A percentile compares a stretch with the other conserved stretches of the same genome.
phyloP scores from a whole-genome alignment of 768 basidiomycete species.

The Lentinula edodes region DNA sequence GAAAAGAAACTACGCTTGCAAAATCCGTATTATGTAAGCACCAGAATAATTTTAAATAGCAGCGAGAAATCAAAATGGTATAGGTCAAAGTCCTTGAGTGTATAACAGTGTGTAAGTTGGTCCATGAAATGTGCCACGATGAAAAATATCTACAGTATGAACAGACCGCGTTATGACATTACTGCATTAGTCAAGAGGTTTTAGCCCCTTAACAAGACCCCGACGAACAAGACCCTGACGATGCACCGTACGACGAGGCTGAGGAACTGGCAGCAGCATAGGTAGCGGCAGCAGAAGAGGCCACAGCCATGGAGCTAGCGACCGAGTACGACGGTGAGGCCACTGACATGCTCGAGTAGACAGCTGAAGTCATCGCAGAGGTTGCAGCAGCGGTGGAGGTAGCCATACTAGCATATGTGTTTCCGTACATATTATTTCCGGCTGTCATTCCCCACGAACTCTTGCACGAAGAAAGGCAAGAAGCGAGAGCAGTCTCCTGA shows the following conservation, averaged over 20 bases:
- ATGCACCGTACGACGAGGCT: conserved; percentile 13
- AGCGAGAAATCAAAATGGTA: conserved; percentile 31
- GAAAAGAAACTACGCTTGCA: conserved; percentile 23
- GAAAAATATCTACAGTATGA: conserved; percentile 26
- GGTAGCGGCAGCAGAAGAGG: neutral
- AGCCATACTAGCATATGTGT: conserved; percentile 36
- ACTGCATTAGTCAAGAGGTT: conserved; percentile 20
- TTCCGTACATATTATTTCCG: conserved; percentile 46
- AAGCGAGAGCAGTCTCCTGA: conserved; percentile 42
- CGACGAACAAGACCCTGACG: conserved; percentile 19
- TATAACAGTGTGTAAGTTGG: conserved; percentile 17
- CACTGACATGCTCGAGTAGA: neutral
- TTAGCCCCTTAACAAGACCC: conserved; percentile 23
- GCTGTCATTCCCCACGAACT: conserved; percentile 43
- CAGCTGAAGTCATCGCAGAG: neutral
- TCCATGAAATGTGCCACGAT: conserved; percentile 14
- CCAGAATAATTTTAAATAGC: conserved; percentile 28
- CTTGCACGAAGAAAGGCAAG: conserved; percentile 45
- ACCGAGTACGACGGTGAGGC: neutral
- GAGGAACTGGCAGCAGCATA: conserved; percentile 9
- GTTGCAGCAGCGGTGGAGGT: conserved; percentile 7
- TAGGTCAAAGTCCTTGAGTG: conserved; percentile 19
- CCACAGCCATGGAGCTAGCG: neutral
- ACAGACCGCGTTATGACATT: conserved; percentile 13
- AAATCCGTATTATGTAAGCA: conserved; percentile 34